Evolutionary conservation across 2,329 filamentous ascomycete genomes (phyloP).

Genomic region (Neonectria magnoliae): DNA sequence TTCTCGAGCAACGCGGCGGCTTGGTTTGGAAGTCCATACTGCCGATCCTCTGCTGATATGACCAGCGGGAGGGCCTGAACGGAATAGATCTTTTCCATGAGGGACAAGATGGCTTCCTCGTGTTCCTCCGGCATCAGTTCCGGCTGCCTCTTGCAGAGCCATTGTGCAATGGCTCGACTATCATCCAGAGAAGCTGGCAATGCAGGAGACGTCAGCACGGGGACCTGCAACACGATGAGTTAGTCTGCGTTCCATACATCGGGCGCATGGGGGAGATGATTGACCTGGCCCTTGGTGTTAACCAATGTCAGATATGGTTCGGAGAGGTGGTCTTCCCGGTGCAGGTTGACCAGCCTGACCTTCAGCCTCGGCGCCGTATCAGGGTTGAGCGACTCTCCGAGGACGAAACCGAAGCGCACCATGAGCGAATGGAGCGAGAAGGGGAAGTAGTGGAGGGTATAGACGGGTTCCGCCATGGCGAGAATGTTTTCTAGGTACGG

Average conservation of each 20-base stretch:
- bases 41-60: slow-evolving; percentile 35
- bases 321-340: slow-evolving; percentile 41
- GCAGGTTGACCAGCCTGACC: slow-evolving; percentile 42
- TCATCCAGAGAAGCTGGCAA: slow-evolving; percentile 38
- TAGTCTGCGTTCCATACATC: neutral
- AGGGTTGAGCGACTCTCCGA: slow-evolving; percentile 38
- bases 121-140: slow-evolving; percentile 41
- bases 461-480: slow-evolving; percentile 33
- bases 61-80: slow-evolving; percentile 42
- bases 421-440: slow-evolving; percentile 47
- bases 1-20: slow-evolving; percentile 45
- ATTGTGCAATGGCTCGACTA: slow-evolving; percentile 42
- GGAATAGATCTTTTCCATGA: slow-evolving; percentile 41
- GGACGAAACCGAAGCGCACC: slow-evolving; percentile 43
- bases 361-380: slow-evolving; percentile 38
- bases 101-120: slow-evolving; percentile 31
- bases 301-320: slow-evolving; percentile 43
- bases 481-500: neutral
- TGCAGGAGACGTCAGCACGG: slow-evolving; percentile 40
- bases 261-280: slow-evolving; percentile 9
- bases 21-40: slow-evolving; percentile 41
- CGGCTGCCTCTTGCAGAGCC: slow-evolving; percentile 44
- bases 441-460: slow-evolving; percentile 44
- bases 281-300: slow-evolving; percentile 44
- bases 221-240: slow-evolving; percentile 36